Evolutionary conservation across 306 rosid genomes (phyloP), one percentile per base, ranked within the genome.

Genomic region (Clitoria ternatea): DNA sequence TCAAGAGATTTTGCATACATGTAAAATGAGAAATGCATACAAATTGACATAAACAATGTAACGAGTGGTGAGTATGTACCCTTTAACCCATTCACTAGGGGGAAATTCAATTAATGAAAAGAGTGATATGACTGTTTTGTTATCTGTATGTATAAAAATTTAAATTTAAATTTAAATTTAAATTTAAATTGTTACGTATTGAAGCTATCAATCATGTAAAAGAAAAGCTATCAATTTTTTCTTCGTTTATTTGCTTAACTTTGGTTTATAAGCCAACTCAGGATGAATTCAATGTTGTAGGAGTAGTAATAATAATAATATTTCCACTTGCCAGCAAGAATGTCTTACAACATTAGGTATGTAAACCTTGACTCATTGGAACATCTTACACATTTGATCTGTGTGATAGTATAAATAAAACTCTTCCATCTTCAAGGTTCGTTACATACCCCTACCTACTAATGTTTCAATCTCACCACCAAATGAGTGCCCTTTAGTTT

Each of bases 381-480:
- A 72, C 49, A 66, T 72, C 4, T 65, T 62, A 75, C 40, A 66
- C 53, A 49, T 72, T 56, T 78, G 18, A 33, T 26, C 7, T 63
- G 33, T 44, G 17, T 54, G 50, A 55, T 56, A 47, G 47, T 35
- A 61, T n/a, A 36, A 35, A 67, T 53, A 8, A 42, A 56, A 61
- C 40, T 12, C 32, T 20, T 52, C 50, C 55, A 3, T 56, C 36
- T 61, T 69, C 39, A 49, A 71, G 27, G 63, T 39, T 70, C 44
- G 54, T 45, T 54, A 8, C 63, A 45, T 53, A 70, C 35, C 52
- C 63, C 35, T 53, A 70, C 35, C 52, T 29, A 54, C 14, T 36
- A 37, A 77, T 44, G 49, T 39, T 64, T 23, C 69, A 45, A 47
- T 56, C 68, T 44, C 30, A 14, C 22, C 45, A n/a, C 1, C 4